These are phyloP conservation scores for Xerocomus brunneocitrinus DNA, from an alignment of 768 basidiomycete species.

Conservation along the genomic window DNA sequence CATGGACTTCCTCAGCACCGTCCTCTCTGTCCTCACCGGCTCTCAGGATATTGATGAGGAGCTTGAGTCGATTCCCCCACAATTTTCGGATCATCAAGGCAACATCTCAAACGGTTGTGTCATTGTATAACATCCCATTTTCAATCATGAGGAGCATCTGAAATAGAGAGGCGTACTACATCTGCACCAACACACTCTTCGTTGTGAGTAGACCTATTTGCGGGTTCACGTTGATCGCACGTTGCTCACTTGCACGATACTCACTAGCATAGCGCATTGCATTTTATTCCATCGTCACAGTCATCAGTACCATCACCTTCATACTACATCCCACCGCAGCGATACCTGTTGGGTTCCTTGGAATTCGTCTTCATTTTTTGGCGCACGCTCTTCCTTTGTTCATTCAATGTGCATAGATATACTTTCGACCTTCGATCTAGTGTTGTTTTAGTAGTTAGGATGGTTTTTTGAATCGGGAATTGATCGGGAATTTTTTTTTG, in stretches of 20 bases:
- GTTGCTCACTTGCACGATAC: slow-evolving; percentile 6
- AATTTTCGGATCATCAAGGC: slow-evolving; percentile 1
- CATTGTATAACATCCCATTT: slow-evolving; percentile 15
- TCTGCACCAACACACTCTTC: slow-evolving; percentile 5
- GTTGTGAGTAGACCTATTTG: slow-evolving; percentile 18
- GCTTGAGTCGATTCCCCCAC: slow-evolving; percentile 9
- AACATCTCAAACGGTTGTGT: slow-evolving; percentile 11
- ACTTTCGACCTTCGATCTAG: slow-evolving; percentile 21
- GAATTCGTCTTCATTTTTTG: background rate
- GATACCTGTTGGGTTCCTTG: slow-evolving; percentile 4
- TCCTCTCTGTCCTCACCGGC: slow-evolving; percentile 14
- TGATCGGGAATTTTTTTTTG: no score
- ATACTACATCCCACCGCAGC: slow-evolving; percentile 4
- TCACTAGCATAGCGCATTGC: slow-evolving; percentile 8
- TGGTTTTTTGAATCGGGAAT: background rate
- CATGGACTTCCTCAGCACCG: slow-evolving; percentile 22
- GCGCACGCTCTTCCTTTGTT: slow-evolving; percentile 8
- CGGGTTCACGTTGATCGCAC: background rate
- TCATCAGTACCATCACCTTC: background rate
- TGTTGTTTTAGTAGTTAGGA: slow-evolving; percentile 19
- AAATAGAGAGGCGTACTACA: background rate
- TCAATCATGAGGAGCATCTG: background rate
- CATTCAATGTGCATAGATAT: slow-evolving; percentile 16
- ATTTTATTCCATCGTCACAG: slow-evolving; percentile 3
- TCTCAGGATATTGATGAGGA: slow-evolving; percentile 1